Base-by-base conservation (phyloP, 345 rosid genomes). In the Bruguiera sexangula region DNA sequence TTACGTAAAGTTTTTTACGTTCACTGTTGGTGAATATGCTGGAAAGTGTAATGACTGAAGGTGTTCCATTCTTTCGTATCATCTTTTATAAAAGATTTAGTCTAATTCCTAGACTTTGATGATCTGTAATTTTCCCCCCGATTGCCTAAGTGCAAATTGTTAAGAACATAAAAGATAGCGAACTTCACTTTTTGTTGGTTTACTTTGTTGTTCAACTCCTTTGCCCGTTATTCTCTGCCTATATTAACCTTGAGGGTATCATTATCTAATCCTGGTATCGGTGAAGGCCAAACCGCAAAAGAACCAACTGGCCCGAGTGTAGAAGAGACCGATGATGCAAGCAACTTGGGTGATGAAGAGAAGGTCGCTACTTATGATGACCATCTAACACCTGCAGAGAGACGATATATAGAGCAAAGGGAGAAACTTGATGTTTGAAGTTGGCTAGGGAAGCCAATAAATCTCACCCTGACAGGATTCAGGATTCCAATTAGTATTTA, bases 391-490 rank as follows among this genome's bases (percentile, higher is more conserved):
- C 84, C 91, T 0, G 88, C 88, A 1, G 94, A 88, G 69, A 85
- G 82, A 67, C 76, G 89, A 30, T 88, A 86, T 72, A 85, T 85
- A 37, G 85, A 89, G 71, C 92, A 88, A 68, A 83, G 87, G 80
- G 88, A 82, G 76, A 79, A 76, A 71, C 77, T 86, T 29, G 91
- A 91, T 76, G 76, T 73, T 29, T 81, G 59, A 87, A 81, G 60
- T 73, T 91, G 76, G 83, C 85, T 3, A 91, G 89, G 80, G 85
- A 82, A 68, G 97, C 94, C 6, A 79, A 78, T 64, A 88, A 89
- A 74, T 89, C 96, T 24, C 97, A 93, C 68, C 85, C 89, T 2
- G 92, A 93, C 76, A 82, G 89, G 72, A 89, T 93, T 77, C 94
- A 88, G 55, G 94, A 86, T 64, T 93, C 85, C 79, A 89, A 88